Percentiles rank a stretch among this genome's conserved stretches.
These are phyloP conservation scores for Acacia melanoxylon DNA, from an alignment of 306 rosid species.

Conservation along the genomic window DNA sequence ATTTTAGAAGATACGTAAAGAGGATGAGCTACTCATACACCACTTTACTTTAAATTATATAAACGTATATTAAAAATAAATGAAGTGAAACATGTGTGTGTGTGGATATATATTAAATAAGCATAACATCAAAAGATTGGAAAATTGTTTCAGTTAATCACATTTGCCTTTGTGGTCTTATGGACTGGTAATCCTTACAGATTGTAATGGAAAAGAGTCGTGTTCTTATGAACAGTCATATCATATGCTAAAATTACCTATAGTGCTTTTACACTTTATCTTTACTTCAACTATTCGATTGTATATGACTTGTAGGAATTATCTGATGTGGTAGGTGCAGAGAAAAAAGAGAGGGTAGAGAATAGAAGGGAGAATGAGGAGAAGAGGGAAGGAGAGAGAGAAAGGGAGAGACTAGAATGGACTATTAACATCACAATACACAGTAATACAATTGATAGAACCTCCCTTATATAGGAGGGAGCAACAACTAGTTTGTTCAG, in stretches of 20 bases:
- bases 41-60: not conserved
- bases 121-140: not conserved
- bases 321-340: no score
- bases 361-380: no score
- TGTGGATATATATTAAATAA: not conserved
- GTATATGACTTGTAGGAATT: not conserved
- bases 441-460: no score
- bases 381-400: no score
- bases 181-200: conserved; percentile 1
- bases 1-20: conserved; percentile 26
- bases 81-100: not conserved
- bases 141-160: not conserved
- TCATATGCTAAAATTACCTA: not conserved
- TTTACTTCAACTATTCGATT: not conserved
- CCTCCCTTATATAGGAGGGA: no score
- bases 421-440: no score
- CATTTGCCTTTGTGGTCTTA: not conserved
- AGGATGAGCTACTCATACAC: not conserved
- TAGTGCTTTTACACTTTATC: not conserved
- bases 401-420: no score
- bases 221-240: not conserved
- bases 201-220: not conserved
- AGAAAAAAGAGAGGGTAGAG: no score
- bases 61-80: not conserved
- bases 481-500: no score